Evolutionary conservation across 495 filamentous ascomycete genomes (phyloP).

Genomic region (Monascus purpureus): DNA sequence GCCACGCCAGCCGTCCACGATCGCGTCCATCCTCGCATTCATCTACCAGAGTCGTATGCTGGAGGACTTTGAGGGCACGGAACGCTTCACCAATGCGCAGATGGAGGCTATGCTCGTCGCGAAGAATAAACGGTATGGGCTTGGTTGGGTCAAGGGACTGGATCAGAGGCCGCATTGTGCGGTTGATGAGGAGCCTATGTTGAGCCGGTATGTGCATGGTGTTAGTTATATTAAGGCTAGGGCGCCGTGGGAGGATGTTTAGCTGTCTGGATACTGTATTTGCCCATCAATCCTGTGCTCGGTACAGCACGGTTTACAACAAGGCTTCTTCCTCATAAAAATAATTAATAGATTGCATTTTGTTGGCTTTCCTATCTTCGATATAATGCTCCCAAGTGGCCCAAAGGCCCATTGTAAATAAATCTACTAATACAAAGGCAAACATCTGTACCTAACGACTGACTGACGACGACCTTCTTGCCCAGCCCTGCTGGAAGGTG

Average conservation of each 20-base stretch:
- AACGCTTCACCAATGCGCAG: constrained; percentile 39
- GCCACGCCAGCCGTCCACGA: constrained; percentile 58
- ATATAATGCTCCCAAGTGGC: too few species aligned
- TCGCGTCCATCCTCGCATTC: constrained; percentile 56
- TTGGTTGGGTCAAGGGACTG: constrained; percentile 58
- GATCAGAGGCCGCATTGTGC: constrained; percentile 54
- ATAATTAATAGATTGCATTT: too few species aligned
- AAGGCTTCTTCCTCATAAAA: too few species aligned
- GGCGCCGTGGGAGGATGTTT: constrained; percentile 7
- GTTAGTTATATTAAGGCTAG: constrained; percentile 9
- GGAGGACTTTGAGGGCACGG: constrained; percentile 52
- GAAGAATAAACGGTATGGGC: constrained; percentile 48
- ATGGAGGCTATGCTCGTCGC: constrained; percentile 40
- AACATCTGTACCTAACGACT: too few species aligned
- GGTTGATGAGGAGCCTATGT: constrained; percentile 55
- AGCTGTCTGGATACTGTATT: not conserved
- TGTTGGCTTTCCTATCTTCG: too few species aligned
- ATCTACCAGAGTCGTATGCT: constrained; percentile 65
- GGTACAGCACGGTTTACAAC: too few species aligned
- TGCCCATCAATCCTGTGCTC: not conserved
- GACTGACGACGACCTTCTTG: too few species aligned
- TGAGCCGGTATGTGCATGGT: constrained; percentile 46
- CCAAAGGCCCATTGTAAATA: too few species aligned
- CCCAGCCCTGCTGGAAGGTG: too few species aligned
- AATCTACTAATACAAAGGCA: too few species aligned